Evolutionary conservation across 2,329 filamentous ascomycete species (phyloP), one percentile per base, ranked within the genome.

Genomic region (Colletotrichum liaoningense): DNA sequence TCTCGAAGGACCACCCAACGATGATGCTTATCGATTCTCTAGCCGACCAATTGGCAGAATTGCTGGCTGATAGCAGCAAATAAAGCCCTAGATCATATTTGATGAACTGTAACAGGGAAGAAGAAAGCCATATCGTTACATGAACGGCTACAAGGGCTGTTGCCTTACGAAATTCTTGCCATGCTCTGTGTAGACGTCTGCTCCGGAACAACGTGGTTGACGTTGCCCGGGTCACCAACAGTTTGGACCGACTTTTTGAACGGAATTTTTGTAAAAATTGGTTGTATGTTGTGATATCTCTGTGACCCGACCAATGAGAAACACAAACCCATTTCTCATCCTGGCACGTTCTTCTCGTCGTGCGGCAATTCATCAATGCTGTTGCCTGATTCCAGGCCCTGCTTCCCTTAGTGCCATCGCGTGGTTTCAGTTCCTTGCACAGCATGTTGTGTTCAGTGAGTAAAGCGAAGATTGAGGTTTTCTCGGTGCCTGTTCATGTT

Each of bases 341-440:
- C 26, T 26, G 38, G 38, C 38, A 62, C 35, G 58, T 62, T 24
- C 2, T 22, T 49, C 16, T 22, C 8, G 8, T 16, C 35, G 16
- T 49, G 58, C 35, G 35, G 7, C 58, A 62, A 5, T 19, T 26
- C 6, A 35, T 62, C n/a, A 12, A 62, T 28, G 35, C 42, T 24
- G 59, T 62, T 62, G 59, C 59, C 59, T 62, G 38, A 38, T 24
- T 35, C 14, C 22, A 62, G 59, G 59, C 59, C 49, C 24, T 24
- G 22, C 22, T 49, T 49, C 8, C 42, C 42, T n/a, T 49, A 14
- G 5, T 42, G 38, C 38, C 14, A 42, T 42, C 16, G 38, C 38
- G 16, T 19, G 19, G 42, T 8, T 49, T 49, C 42, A 22, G 7
- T n/a, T 49, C 19, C 19, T n/a, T 49, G 42, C 42, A 22, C 9